These are phyloP conservation scores for Taphrina sp. DNA, from an alignment of 1,139 yeast genomes.

Conservation along the genomic window DNA sequence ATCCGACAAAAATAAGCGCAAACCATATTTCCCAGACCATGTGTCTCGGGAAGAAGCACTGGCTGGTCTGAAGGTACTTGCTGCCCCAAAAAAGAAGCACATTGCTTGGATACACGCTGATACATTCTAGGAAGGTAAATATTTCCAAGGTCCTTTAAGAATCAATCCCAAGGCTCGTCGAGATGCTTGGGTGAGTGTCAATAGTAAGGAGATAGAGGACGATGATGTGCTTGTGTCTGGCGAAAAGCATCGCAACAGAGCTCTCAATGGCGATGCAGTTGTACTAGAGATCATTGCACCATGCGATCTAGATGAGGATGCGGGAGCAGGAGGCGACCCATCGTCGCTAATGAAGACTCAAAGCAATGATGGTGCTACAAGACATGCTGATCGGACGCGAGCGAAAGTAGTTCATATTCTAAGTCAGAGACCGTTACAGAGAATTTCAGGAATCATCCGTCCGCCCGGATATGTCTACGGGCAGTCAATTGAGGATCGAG, in stretches of 20 bases:
- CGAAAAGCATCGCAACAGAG: slow-evolving; percentile 96
- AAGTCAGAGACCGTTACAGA: slow-evolving; percentile 18
- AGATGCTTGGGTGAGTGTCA: slow-evolving; percentile 95
- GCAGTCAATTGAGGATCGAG: slow-evolving; percentile 7
- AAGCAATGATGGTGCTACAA: not conserved
- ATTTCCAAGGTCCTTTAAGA: slow-evolving; percentile 64
- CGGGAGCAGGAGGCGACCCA: slow-evolving; percentile 49
- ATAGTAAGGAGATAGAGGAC: slow-evolving; percentile 79
- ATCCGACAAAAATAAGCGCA: not conserved
- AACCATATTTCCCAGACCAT: slow-evolving; percentile 9
- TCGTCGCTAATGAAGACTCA: not conserved
- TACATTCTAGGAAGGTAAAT: slow-evolving; percentile 11
- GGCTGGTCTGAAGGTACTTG: slow-evolving; percentile 11
- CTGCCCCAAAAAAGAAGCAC: not conserved
- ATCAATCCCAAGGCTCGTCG: slow-evolving; percentile 94
- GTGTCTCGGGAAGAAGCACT: slow-evolving; percentile 5
- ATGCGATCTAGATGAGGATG: slow-evolving; percentile 98
- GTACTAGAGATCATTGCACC: slow-evolving; percentile 91
- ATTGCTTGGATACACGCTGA: not conserved
- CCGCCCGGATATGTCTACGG: slow-evolving; percentile 25
- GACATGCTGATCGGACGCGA: slow-evolving; percentile 5
- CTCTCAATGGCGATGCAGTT: slow-evolving; percentile 92
- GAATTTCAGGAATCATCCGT: slow-evolving; percentile 29
- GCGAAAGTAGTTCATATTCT: slow-evolving; percentile 25
- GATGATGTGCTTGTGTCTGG: slow-evolving; percentile 98